Evolutionary conservation across 2,329 filamentous ascomycete genomes (phyloP).

Genomic region (Lojkania enalia): DNA sequence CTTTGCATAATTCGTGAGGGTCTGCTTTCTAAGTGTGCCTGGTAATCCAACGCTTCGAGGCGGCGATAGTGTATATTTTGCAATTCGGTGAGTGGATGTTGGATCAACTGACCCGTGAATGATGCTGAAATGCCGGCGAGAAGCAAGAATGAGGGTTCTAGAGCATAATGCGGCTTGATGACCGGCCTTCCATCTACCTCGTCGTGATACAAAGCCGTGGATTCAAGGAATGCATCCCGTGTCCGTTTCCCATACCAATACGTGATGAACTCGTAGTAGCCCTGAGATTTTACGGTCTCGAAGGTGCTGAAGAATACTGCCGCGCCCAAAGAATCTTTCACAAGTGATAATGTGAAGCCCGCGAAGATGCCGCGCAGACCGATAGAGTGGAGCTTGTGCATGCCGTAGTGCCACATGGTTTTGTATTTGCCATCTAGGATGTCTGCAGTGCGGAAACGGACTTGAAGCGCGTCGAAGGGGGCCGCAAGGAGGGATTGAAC

Average conservation of each 20-base stretch:
- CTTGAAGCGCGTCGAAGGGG: constrained; percentile 74
- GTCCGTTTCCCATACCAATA: constrained; percentile 63
- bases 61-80: constrained; percentile 74
- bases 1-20: constrained; percentile 53
- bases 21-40: constrained; percentile 46
- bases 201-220: constrained; percentile 23
- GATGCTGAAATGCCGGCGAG: constrained; percentile 70
- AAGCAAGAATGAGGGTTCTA: constrained; percentile 73
- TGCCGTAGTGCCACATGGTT: constrained; percentile 73
- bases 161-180: constrained; percentile 73
- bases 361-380: constrained; percentile 73
- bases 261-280: constrained; percentile 69
- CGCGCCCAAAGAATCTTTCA: constrained; percentile 70
- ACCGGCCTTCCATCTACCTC: constrained; percentile 47
- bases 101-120: constrained; percentile 67
- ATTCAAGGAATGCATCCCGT: constrained; percentile 33
- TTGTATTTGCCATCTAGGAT: constrained; percentile 63
- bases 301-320: constrained; percentile 76
- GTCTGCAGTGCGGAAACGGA: constrained; percentile 68
- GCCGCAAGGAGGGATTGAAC: constrained; percentile 74
- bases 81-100: constrained; percentile 72
- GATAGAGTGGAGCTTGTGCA: constrained; percentile 69
- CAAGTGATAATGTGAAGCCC: constrained; percentile 69
- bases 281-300: constrained; percentile 75
- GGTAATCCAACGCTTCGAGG: constrained; percentile 70